Base-by-base conservation (phyloP, 305 asterid genomes). In the Solanum hybrid region DNA sequence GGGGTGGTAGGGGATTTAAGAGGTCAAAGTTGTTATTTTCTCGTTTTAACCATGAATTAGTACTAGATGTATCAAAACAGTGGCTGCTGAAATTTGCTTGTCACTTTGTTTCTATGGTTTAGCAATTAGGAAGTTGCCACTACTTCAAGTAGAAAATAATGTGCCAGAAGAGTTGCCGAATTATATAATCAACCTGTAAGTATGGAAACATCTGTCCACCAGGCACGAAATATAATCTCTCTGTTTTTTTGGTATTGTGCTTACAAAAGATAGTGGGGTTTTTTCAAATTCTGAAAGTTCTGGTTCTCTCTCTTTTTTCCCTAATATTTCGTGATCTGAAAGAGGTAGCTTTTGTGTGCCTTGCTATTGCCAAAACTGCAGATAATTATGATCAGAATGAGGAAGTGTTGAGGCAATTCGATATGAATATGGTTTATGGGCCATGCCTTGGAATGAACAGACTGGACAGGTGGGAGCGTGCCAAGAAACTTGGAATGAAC, bases 381-480 rank as follows among this genome's bases (percentile, higher is more conserved):
- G 98, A 93, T 90, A 93, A 89, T 77, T 90, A 88, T 91, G 97
- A 95, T 93, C 94, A 64, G 56, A 91, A 91, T 71, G 98, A 95
- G 94, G 93, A 90, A 89, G 84, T 93, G 88, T 91, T 97, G 71
- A 95, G 97, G 95, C 97, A 95, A 88, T 96, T 97, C 29, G 99
- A 97, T 92, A 60, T 95, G 98, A 95, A 96, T 93, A 94, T 95
- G 96, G 94, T 91, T 31, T 97, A 94, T 71, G 99, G 99, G 71
- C 98, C 99, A 17, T 96, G 99, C 93, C 85, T 96, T 84, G 99
- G 99, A 90, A 92, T 97, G 95, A 91, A 80, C 87, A 94, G 98
- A 85, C 91, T 95, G 89, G 98, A 92, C 5, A 96, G 98, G 11
- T 97, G 95, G 98, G 94, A 94, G 80, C 96, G 98, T n/a, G 98